phyloP scores from a whole-genome alignment of 2,329 filamentous ascomycete species.

The Diatrype stigma region DNA sequence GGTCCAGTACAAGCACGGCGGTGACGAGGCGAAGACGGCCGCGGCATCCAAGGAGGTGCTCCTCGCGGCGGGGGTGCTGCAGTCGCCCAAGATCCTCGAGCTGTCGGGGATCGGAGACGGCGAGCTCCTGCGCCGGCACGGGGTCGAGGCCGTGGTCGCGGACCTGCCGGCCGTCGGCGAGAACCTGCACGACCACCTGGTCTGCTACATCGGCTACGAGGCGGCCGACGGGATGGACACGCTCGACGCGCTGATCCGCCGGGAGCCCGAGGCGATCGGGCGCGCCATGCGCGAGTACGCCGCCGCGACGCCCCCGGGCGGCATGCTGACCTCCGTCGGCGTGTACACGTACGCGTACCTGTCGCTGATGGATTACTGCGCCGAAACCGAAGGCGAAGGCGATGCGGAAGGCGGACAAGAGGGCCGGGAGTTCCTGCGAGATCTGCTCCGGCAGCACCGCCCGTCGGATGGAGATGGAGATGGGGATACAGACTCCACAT shows the following conservation, averaged over 20 bases:
- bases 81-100: constrained; percentile 16
- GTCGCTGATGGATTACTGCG: constrained; percentile 1
- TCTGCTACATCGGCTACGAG: constrained; percentile 6
- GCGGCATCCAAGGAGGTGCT: constrained; percentile 15
- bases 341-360: constrained; percentile 8
- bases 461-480: not conserved
- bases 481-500: too few relatives aligned
- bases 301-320: not conserved
- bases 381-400: too few relatives aligned
- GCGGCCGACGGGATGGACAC: constrained; percentile 7
- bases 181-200: constrained; percentile 16
- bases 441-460: constrained; percentile 1
- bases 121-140: constrained; percentile 15
- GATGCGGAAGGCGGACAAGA: too few relatives aligned
- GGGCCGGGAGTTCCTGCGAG: not conserved
- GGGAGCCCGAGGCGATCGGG: constrained; percentile 3
- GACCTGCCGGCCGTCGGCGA: constrained; percentile 16
- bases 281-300: constrained; percentile 5
- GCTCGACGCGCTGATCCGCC: constrained; percentile 2
- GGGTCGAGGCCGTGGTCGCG: constrained; percentile 27
- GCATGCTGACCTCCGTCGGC: constrained; percentile 4
- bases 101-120: constrained; percentile 16
- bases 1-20: constrained; percentile 5
- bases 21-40: constrained; percentile 11
- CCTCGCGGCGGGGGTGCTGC: constrained; percentile 17